Conservation (phyloP, 805 yeast species). For the Hanseniaspora lachancei region DNA sequence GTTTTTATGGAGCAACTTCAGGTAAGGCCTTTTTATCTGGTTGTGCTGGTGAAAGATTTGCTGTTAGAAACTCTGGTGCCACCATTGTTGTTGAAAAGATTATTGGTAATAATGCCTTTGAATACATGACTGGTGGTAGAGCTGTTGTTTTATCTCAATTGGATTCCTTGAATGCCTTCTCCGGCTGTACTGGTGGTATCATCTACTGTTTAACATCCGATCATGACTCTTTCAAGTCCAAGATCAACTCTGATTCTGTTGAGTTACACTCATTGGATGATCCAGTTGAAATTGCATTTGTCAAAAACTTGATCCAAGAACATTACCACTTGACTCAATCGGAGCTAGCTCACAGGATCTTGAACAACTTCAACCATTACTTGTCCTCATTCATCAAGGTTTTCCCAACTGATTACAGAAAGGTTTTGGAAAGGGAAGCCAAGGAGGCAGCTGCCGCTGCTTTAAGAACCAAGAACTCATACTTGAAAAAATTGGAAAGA, state of each 20-base stretch:
- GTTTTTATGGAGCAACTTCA: constrained; percentile 94
- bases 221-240: constrained; percentile 64
- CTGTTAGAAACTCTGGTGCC: constrained; percentile 97
- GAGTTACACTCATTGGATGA: constrained; percentile 66
- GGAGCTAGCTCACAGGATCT: constrained; percentile 70
- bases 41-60: constrained; percentile 96
- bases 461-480: constrained; percentile 47
- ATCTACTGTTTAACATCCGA: constrained; percentile 93
- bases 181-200: constrained; percentile 99
- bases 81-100: constrained; percentile 87
- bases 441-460: constrained; percentile 36
- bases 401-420: constrained; percentile 81
- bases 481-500: constrained; percentile 59
- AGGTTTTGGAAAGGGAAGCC: constrained; percentile 70
- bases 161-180: constrained; percentile 74
- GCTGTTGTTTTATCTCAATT: constrained; percentile 84
- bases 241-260: constrained; percentile 70
- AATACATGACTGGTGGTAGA: constrained; percentile 98
- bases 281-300: constrained; percentile 85
- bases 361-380: constrained; percentile 77
- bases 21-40: constrained; percentile 92
- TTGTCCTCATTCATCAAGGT: constrained; percentile 86
- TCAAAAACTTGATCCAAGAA: constrained; percentile 85
- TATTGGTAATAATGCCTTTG: constrained; percentile 97
- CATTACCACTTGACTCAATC: constrained; percentile 92